Base-by-base conservation (phyloP, 2,329 filamentous ascomycete genomes). In the Aspergillus pseudotamarii region DNA sequence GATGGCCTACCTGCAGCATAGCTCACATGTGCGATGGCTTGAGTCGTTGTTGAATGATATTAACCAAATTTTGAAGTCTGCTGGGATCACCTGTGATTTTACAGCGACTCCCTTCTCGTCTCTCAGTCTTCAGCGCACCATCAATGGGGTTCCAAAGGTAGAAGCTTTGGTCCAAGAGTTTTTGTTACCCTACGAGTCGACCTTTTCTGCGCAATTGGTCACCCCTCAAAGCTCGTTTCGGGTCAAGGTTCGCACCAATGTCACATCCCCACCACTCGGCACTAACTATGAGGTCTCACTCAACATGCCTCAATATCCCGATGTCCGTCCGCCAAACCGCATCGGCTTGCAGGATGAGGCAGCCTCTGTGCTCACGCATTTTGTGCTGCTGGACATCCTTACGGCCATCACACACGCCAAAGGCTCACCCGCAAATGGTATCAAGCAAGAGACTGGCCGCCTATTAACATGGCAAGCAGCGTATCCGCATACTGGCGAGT, bases 1-100 rank as follows among this genome's bases (percentile, higher is more conserved):
- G 8, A 75, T 88, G 19, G 80, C 81, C 4, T 81, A 85, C 48
- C 74, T 87, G 14, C 80, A 85, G 58, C 87, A 89, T 58, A 69
- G 70, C 41, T 75, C 74, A 5, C 71, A 79, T 45, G 69, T 76
- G 5, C 69, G 71, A 28, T 77, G 71, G 68, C 58, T 81, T 1
- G 68, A 74, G n/a, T 72, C 73, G 2, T 74, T 77, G 23, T 50
- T 80, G 6, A 53, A 69, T 2, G 73, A 75, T 21, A 62, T 79
- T 3, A 71, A 72, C 10, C 62, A 67, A 28, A 73, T 77, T 10
- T 54, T 80, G 30, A 66, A 71, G 28, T 67, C 74, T 2, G 77
- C 79, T 6, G 73, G 74, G 5, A 62, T 81, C 23, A 56, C 64
- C 32, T 71, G 72, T 64, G 71, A 70, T 3, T 74, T 74, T 51